phyloP scores from a whole-genome alignment of 2,329 filamentous ascomycete genomes.

The Ascocoryne sarcoides region DNA sequence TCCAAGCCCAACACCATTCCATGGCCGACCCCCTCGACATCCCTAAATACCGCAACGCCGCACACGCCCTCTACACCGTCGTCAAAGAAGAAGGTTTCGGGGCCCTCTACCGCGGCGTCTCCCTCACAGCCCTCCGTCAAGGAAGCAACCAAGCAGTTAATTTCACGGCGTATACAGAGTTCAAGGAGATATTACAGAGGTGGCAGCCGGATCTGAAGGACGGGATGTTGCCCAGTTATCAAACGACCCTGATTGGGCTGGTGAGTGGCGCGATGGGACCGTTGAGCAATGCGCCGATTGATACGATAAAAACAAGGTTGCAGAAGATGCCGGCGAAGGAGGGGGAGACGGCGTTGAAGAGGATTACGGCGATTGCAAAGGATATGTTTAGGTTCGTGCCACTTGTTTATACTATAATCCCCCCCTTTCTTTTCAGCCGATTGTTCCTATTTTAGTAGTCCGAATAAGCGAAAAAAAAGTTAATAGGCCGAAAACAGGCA shows the following conservation, averaged over 20 bases:
- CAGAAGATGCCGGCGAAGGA: slow-evolving; percentile 80
- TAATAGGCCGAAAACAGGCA: slow-evolving; percentile 44
- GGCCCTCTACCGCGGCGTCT: slow-evolving; percentile 87
- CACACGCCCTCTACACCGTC: slow-evolving; percentile 75
- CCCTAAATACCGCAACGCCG: slow-evolving; percentile 95
- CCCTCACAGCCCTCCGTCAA: slow-evolving; percentile 85
- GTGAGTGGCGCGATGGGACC: slow-evolving; percentile 93
- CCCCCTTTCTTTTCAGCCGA: background rate
- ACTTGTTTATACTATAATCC: background rate
- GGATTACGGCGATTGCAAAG: slow-evolving; percentile 69
- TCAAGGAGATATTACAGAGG: slow-evolving; percentile 69
- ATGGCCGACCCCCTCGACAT: slow-evolving; percentile 95
- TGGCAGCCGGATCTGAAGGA: slow-evolving; percentile 62
- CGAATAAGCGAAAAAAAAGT: background rate
- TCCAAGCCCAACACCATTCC: slow-evolving; percentile 95
- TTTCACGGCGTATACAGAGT: slow-evolving; percentile 94
- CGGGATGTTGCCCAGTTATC: slow-evolving; percentile 67
- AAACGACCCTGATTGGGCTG: slow-evolving; percentile 81
- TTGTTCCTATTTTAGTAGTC: background rate
- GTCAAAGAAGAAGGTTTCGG: slow-evolving; percentile 82
- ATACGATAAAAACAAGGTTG: slow-evolving; percentile 96
- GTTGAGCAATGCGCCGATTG: slow-evolving; percentile 92
- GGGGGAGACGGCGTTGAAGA: slow-evolving; percentile 69
- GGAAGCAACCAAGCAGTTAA: slow-evolving; percentile 97
- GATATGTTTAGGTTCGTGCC: slow-evolving; percentile 71